Base-by-base conservation (phyloP, 306 rosid genomes). In the Mimosa bimucronata region DNA sequence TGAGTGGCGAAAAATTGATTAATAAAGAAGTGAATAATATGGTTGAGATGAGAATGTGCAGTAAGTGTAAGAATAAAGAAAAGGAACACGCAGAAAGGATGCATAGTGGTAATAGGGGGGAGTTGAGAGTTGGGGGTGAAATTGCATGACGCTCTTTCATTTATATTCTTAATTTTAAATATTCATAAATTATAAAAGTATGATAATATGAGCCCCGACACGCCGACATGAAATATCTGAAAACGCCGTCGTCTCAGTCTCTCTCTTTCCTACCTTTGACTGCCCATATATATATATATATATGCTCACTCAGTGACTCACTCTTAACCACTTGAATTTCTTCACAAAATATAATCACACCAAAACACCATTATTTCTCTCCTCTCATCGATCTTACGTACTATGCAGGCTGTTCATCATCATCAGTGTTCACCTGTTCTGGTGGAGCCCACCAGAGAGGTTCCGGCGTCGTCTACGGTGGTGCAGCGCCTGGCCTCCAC, bases 401-500 rank as follows among this genome's bases (percentile, higher is more conserved):
- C 6, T 11, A 86, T 89, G 90, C 86, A 83, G 74, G 85, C 86
- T 26, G 78, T 84, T 48, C 38, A 34, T 34, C 38, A 34, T 34
- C 38, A 34, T 1, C 83, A 85, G 69, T 67, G 14, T 6, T 6
- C 88, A 0, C 62, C 23, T 4, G n/a, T 79, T 37, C 70, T 41
- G 38, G 50, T 81, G 80, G 79, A 78, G 11, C 26, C 77, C 30
- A 14, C 25, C 30, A 67, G 44, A 23, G 45, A 67, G 5, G 46
- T 57, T 10, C 69, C 71, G 71, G 38, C 38, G 38, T 3, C 38
- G 38, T 3, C 3, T 6, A 34, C 5, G 38, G 38, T 34, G 71
- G 87, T 94, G 58, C 68, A 85, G 6, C 82, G 82, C 37, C 81
- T 94, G 1, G 91, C 90, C 0, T 82, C 88, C 18, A 80, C 87